These are phyloP conservation scores for Cladophialophora bantiana DNA, from an alignment of 2,329 filamentous ascomycete species.

Conservation along the genomic window DNA sequence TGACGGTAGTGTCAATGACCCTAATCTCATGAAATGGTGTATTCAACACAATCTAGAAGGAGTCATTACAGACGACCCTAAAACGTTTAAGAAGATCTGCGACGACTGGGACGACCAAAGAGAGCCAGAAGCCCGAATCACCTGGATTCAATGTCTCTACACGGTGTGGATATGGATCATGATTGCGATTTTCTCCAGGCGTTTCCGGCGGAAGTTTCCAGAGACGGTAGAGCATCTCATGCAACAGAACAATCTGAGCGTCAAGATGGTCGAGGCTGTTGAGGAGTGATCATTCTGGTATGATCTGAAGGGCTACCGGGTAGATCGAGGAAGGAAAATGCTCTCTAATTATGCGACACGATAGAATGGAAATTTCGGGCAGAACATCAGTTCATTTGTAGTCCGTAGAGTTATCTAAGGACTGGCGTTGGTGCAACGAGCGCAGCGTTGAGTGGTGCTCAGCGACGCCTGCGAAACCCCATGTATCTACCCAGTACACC, in stretches of 20 bases:
- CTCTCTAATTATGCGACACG: neutral
- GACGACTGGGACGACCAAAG: slow-evolving; percentile 36
- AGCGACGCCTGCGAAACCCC: too few species aligned
- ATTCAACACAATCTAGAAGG: slow-evolving; percentile 73
- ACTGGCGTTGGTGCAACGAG: neutral
- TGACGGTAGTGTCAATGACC: slow-evolving; percentile 69
- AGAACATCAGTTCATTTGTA: neutral
- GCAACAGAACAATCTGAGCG: slow-evolving; percentile 23
- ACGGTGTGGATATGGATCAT: slow-evolving; percentile 37
- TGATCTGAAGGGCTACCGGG: neutral
- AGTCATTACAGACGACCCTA: slow-evolving; percentile 84
- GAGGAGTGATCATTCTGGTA: slow-evolving; percentile 9
- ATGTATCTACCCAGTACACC: neutral
- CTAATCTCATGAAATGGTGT: slow-evolving; percentile 80
- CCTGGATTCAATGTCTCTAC: slow-evolving; percentile 34
- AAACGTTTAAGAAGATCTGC: slow-evolving; percentile 58
- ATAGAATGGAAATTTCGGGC: neutral
- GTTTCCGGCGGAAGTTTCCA: slow-evolving; percentile 36
- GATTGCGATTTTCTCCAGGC: slow-evolving; percentile 32
- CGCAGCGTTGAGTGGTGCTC: neutral
- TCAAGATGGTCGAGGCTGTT: slow-evolving; percentile 19
- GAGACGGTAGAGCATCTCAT: slow-evolving; percentile 35
- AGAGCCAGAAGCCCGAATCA: slow-evolving; percentile 31
- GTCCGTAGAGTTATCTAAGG: neutral
- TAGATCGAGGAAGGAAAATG: neutral